These are phyloP conservation scores for Stagonosporopsis rhizophila DNA, from an alignment of 2,329 filamentous ascomycete genomes.

Conservation along the genomic window DNA sequence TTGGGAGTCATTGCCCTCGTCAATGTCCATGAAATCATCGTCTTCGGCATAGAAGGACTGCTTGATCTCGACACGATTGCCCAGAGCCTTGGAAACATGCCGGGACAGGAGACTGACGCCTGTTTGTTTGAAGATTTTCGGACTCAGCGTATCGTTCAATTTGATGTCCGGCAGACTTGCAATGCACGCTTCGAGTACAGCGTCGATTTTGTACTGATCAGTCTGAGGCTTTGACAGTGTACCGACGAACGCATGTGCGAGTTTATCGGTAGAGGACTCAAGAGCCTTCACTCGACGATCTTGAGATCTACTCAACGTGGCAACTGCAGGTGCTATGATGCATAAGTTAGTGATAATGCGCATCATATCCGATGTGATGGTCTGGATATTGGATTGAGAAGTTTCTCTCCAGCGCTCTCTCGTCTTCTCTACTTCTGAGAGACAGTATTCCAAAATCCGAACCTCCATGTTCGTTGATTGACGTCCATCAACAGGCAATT, in stretches of 20 bases:
- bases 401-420: constrained; percentile 54
- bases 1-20: constrained; percentile 69
- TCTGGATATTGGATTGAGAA: constrained; percentile 51
- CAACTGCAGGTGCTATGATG: constrained; percentile 50
- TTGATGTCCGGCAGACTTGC: constrained; percentile 41
- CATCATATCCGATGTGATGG: constrained; percentile 59
- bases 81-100: constrained; percentile 42
- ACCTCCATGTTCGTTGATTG: constrained; percentile 33
- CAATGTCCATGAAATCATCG: constrained; percentile 70
- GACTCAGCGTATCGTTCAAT: constrained; percentile 22
- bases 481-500: constrained; percentile 24
- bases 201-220: constrained; percentile 54
- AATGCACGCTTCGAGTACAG: constrained; percentile 49
- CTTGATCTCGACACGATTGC: constrained; percentile 36
- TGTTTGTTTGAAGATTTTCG: constrained; percentile 28
- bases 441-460: constrained; percentile 55
- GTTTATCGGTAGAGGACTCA: constrained; percentile 28
- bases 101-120: constrained; percentile 46
- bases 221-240: constrained; percentile 49
- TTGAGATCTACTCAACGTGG: constrained; percentile 23
- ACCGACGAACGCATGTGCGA: constrained; percentile 39
- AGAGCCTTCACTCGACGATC: constrained; percentile 35
- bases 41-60: constrained; percentile 46
- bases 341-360: constrained; percentile 59
- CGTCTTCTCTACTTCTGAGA: constrained; percentile 55